Base-by-base conservation (phyloP, 495 filamentous ascomycete genomes). In the Pseudomonodictys pantanalensis region DNA sequence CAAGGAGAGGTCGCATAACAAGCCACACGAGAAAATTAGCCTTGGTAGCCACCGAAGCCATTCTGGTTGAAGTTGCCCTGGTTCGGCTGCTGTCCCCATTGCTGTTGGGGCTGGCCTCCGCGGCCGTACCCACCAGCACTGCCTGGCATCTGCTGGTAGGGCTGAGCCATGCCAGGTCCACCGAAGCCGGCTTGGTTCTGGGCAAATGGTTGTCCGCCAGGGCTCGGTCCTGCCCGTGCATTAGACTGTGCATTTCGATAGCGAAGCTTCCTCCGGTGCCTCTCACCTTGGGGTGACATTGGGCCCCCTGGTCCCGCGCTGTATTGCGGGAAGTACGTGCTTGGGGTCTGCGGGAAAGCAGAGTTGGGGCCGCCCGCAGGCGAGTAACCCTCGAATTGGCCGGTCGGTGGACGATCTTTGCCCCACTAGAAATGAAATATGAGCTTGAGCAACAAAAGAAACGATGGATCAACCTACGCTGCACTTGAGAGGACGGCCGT, bases 401-500 rank as follows among this genome's bases (percentile, higher is more conserved):
- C 86, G 62, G 85, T 90, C 17, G 95, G 92, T 32, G 91, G 91
- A 72, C 95, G 93, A 76, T 98, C 93, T 77, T 98, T 98, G 74
- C 93, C 93, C 93, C 93, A 98, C 92, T 97, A 69, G 49, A 52
- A 4, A 15, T 17, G 24, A 33, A 38, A 18, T 48, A n/a, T 25
- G 38, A 43, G 42, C 24, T 51, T 41, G 41, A 33, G 17, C 4
- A 17, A 35, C 56, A 44, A 48, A 57, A 41, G 24, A 45, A 41
- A 49, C 15, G 38, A 26, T 35, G 6, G n/a, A 11, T 25, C 65
- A 43, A 87, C 90, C 73, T 84, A 97, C 92, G 73, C 92, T 97
- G 81, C 93, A 99, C 80, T 99, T 99, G 67, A 99, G 73, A 48
- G 93, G 95, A 67, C 93, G 88, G 25, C 93, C 93, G 68, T 99